These are phyloP conservation scores for Auricularia sp. DNA, from an alignment of 768 basidiomycete genomes.

Conservation along the genomic window DNA sequence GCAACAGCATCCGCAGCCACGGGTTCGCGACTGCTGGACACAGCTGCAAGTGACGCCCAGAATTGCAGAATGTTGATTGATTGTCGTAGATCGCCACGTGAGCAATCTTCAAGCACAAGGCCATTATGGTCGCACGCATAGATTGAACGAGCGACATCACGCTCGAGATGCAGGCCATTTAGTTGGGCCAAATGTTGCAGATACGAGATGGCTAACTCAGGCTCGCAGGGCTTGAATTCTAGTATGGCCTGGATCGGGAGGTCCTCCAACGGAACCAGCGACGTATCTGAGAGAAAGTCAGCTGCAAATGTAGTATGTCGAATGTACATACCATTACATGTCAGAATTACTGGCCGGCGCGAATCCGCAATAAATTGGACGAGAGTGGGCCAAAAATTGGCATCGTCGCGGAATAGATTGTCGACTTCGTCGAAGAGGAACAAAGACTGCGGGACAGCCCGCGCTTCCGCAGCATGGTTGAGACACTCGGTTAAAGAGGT, in stretches of 20 bases:
- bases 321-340: constrained; percentile 73
- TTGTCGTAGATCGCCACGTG: constrained; percentile 51
- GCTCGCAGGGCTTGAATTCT: constrained; percentile 49
- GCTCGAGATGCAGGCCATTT: constrained; percentile 42
- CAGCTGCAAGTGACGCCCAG: constrained; percentile 8
- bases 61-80: constrained; percentile 57
- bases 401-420: constrained; percentile 79
- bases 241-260: constrained; percentile 71
- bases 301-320: not conserved
- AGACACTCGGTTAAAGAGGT: not conserved
- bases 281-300: constrained; percentile 41
- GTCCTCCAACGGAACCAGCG: constrained; percentile 57
- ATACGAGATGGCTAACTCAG: constrained; percentile 50
- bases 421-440: constrained; percentile 95
- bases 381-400: constrained; percentile 77
- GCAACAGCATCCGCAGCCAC: not conserved
- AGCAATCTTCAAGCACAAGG: constrained; percentile 25
- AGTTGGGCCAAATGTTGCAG: constrained; percentile 51
- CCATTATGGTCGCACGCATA: constrained; percentile 28
- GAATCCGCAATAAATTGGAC: constrained; percentile 73
- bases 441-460: constrained; percentile 62
- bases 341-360: constrained; percentile 81
- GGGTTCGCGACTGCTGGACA: not conserved
- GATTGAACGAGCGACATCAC: constrained; percentile 31
- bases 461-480: not conserved